Percentiles rank a stretch among this genome's conserved stretches.
Evolutionary conservation across 306 rosid genomes (phyloP).

Genomic region (Begonia loranthoides): DNA sequence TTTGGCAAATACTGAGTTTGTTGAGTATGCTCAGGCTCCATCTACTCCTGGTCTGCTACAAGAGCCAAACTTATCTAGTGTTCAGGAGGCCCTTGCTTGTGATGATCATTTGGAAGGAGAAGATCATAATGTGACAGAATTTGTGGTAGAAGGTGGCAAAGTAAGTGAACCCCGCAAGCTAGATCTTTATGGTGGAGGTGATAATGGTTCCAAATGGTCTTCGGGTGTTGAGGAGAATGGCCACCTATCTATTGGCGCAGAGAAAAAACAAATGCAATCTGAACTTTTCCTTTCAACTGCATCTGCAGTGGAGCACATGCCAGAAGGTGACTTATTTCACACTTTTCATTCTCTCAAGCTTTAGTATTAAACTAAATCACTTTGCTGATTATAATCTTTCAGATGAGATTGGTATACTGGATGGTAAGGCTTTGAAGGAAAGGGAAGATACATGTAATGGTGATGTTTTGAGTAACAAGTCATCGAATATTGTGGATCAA

Average conservation of each 20-base stretch:
- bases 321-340: slow-evolving; percentile 22
- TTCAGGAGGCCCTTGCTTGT: slow-evolving; percentile 44
- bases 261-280: slow-evolving; percentile 22
- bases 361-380: too few relatives aligned
- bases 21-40: slow-evolving; percentile 47
- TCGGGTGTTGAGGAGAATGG: slow-evolving; percentile 12
- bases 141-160: slow-evolving; percentile 15
- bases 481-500: slow-evolving; percentile 37
- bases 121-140: slow-evolving; percentile 29
- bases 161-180: slow-evolving; percentile 16
- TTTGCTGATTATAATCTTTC: slow-evolving; percentile 17
- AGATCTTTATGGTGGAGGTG: slow-evolving; percentile 19
- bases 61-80: slow-evolving; percentile 36
- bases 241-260: slow-evolving; percentile 24
- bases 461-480: slow-evolving; percentile 17
- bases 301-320: slow-evolving; percentile 19
- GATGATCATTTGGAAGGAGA: slow-evolving; percentile 37
- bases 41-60: slow-evolving; percentile 51
- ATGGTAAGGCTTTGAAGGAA: slow-evolving; percentile 7
- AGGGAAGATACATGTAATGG: slow-evolving; percentile 40
- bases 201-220: slow-evolving; percentile 21
- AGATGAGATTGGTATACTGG: slow-evolving; percentile 33
- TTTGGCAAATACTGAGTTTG: slow-evolving; percentile 18
- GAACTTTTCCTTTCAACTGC: slow-evolving; percentile 15
- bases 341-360: slow-evolving; percentile 11